Evolutionary conservation across 2,329 filamentous ascomycete genomes (phyloP).

Genomic region (Lasiodiplodia theobromae): DNA sequence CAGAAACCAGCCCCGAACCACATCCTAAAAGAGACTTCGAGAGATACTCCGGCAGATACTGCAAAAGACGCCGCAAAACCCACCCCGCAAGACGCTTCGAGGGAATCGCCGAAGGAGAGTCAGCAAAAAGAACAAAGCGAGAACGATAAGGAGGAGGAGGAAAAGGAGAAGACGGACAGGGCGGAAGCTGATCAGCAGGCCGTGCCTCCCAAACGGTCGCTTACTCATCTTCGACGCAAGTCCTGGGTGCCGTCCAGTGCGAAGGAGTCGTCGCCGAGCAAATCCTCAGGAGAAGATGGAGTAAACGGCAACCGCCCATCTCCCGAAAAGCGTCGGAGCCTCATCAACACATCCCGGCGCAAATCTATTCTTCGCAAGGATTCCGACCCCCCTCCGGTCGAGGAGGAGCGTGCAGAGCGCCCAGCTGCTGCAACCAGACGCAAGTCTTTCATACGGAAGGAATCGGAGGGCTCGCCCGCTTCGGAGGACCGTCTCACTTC

Average conservation of each 20-base stretch:
- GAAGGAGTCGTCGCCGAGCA: constrained; percentile 37
- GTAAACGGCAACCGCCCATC: constrained; percentile 23
- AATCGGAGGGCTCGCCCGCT: constrained; percentile 30
- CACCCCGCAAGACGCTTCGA: neutral
- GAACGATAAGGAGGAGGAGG: constrained; percentile 14
- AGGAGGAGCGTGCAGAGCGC: constrained; percentile 15
- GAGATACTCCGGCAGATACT: neutral
- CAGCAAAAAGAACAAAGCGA: constrained; percentile 11
- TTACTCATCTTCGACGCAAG: constrained; percentile 30
- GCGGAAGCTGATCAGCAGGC: constrained; percentile 24
- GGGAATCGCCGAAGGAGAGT: neutral
- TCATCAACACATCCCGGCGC: constrained; percentile 23
- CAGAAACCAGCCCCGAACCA: constrained; percentile 8
- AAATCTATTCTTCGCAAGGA: constrained; percentile 30
- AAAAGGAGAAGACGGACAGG: constrained; percentile 27
- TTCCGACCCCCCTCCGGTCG: constrained; percentile 15
- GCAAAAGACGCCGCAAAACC: neutral
- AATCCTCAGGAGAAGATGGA: constrained; percentile 28
- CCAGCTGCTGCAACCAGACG: constrained; percentile 9
- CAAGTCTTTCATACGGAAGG: constrained; percentile 29
- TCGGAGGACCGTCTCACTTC: constrained; percentile 29
- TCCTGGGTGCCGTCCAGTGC: constrained; percentile 35
- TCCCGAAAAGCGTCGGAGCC: constrained; percentile 27
- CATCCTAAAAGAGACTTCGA: neutral
- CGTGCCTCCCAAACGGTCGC: constrained; percentile 27